Conservation (phyloP, 768 basidiomycete species). For the Dacryopinax primogenitus region DNA sequence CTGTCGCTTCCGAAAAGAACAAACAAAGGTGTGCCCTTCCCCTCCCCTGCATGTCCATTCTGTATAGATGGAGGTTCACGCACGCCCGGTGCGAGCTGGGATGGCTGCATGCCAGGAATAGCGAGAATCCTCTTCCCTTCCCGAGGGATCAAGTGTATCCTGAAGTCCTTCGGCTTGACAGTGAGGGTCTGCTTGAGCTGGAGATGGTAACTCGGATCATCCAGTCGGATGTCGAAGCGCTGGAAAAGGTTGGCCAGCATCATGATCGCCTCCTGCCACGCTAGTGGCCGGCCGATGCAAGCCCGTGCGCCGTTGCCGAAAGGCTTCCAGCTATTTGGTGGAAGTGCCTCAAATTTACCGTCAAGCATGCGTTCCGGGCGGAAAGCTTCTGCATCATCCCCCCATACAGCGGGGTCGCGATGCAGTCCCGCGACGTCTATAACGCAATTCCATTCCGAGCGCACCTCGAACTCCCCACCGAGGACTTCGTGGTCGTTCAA, state of each 20-base stretch:
- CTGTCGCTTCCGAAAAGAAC: slow-evolving; percentile 38
- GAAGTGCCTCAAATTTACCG: slow-evolving; percentile 38
- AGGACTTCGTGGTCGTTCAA: slow-evolving; percentile 31
- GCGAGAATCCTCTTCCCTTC: slow-evolving; percentile 15
- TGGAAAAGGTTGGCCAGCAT: slow-evolving; percentile 34
- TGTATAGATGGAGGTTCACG: not conserved
- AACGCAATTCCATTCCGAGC: slow-evolving; percentile 24
- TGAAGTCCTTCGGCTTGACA: slow-evolving; percentile 36
- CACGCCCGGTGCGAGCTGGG: not conserved
- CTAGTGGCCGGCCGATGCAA: slow-evolving; percentile 35
- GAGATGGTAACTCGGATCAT: slow-evolving; percentile 35
- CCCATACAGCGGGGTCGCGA: slow-evolving; percentile 36
- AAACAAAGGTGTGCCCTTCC: slow-evolving; percentile 25
- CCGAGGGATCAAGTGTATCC: slow-evolving; percentile 32
- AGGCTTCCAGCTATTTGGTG: slow-evolving; percentile 36
- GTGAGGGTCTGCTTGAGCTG: slow-evolving; percentile 36
- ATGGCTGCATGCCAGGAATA: not conserved
- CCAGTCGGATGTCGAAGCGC: slow-evolving; percentile 35
- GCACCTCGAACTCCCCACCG: slow-evolving; percentile 33
- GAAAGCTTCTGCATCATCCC: slow-evolving; percentile 36
- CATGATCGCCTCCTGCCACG: slow-evolving; percentile 38
- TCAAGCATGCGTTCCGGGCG: slow-evolving; percentile 39
- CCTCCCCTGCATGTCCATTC: not conserved
- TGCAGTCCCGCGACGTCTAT: slow-evolving; percentile 28
- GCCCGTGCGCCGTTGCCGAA: slow-evolving; percentile 25